Evolutionary conservation across 768 basidiomycete genomes (phyloP).

Genomic region (Boletus barrowsii): DNA sequence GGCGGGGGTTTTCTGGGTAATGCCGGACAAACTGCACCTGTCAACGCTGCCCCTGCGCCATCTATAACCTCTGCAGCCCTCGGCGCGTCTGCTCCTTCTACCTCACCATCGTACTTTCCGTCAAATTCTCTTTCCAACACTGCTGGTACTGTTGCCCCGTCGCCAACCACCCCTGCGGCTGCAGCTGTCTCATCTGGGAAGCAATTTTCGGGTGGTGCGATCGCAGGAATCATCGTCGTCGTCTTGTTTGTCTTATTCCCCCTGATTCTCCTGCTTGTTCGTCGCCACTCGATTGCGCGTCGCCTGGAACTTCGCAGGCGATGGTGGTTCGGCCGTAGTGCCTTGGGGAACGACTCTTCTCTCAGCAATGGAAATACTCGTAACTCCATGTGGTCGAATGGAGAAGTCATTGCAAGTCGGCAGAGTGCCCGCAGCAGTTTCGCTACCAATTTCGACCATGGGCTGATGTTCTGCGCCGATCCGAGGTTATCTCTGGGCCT

Average conservation of each 20-base stretch:
- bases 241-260: constrained; percentile 31
- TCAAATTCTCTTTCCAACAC: constrained; percentile 6
- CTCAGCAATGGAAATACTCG: constrained; percentile 12
- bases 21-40: background rate
- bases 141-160: constrained; percentile 13
- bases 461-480: constrained; percentile 25
- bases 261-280: constrained; percentile 41
- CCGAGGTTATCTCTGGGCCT: constrained; percentile 2
- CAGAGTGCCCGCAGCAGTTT: constrained; percentile 56
- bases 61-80: background rate
- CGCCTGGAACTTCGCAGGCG: constrained; percentile 41
- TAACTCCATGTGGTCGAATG: constrained; percentile 12
- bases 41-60: background rate
- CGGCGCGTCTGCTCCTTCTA: background rate
- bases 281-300: constrained; percentile 43
- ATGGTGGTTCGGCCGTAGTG: constrained; percentile 44
- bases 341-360: background rate
- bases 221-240: constrained; percentile 44
- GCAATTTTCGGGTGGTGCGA: constrained; percentile 41
- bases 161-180: constrained; percentile 6
- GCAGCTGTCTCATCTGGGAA: constrained; percentile 17
- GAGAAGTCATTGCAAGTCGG: constrained; percentile 20
- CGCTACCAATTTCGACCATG: constrained; percentile 56
- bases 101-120: background rate
- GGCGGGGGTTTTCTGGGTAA: background rate